Percentiles rank a stretch among this genome's conserved stretches.
phyloP scores from a whole-genome alignment of 345 rosid genomes.

The Ailanthus altissimus region DNA sequence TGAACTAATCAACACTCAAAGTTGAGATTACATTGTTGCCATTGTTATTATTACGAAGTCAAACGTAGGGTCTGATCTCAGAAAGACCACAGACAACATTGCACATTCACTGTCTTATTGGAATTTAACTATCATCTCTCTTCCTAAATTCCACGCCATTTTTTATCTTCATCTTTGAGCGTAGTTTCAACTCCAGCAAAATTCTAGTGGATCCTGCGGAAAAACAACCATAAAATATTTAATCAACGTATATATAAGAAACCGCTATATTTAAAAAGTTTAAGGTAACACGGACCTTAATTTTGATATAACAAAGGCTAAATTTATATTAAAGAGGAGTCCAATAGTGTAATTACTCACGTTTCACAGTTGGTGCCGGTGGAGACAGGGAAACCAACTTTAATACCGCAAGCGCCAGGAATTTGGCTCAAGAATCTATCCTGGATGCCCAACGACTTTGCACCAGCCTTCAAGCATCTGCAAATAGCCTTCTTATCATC shows the following conservation, averaged over 20 bases:
- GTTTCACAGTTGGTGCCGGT: slow-evolving; percentile 32
- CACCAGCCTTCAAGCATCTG: slow-evolving; percentile 35
- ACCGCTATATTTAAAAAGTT: too few relatives aligned
- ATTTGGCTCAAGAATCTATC: slow-evolving; percentile 40
- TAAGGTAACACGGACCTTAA: too few relatives aligned
- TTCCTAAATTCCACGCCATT: too few relatives aligned
- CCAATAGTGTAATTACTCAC: too few relatives aligned
- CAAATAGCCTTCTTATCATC: slow-evolving; percentile 42
- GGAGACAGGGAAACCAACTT: slow-evolving; percentile 47
- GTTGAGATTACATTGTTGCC: too few relatives aligned
- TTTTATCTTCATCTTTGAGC: neutral
- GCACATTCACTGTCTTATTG: neutral
- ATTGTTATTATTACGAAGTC: too few relatives aligned
- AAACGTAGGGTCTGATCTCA: too few relatives aligned
- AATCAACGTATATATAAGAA: too few relatives aligned
- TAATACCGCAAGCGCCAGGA: slow-evolving; percentile 40
- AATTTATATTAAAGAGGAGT: too few relatives aligned
- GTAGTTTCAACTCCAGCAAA: neutral
- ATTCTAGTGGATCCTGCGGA: neutral
- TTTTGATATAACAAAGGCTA: too few relatives aligned
- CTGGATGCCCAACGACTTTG: slow-evolving; percentile 30
- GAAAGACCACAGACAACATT: too few relatives aligned
- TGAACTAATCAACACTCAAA: too few relatives aligned
- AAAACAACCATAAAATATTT: neutral
- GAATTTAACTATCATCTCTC: neutral